Evolutionary conservation across 2,329 filamentous ascomycete species (phyloP).

Genomic region (Aspergillus tamarii): DNA sequence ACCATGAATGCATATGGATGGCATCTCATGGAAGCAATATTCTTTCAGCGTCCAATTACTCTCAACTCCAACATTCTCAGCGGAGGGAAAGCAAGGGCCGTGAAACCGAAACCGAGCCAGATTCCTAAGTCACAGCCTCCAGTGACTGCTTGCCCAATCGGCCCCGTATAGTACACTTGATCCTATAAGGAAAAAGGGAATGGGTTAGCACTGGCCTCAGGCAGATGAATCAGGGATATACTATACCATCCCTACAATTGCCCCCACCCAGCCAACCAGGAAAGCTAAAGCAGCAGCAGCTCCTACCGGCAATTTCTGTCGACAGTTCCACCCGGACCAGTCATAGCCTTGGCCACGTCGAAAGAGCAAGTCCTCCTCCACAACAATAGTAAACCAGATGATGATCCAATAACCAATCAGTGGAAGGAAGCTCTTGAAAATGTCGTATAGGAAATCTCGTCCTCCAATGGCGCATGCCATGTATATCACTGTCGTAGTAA

Average conservation of each 20-base stretch:
- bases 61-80: slow-evolving; percentile 39
- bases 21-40: not conserved
- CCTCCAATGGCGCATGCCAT: slow-evolving; percentile 49
- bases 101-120: slow-evolving; percentile 41
- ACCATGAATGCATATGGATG: not conserved
- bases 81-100: slow-evolving; percentile 38
- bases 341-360: slow-evolving; percentile 41
- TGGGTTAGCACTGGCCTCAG: slow-evolving; percentile 7
- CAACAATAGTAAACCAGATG: slow-evolving; percentile 46
- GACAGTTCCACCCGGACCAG: slow-evolving; percentile 47
- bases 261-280: slow-evolving; percentile 44
- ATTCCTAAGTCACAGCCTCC: slow-evolving; percentile 42
- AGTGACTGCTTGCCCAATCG: slow-evolving; percentile 35
- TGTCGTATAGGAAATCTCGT: slow-evolving; percentile 46
- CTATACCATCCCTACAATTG: slow-evolving; percentile 45
- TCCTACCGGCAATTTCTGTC: slow-evolving; percentile 43
- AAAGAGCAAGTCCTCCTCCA: slow-evolving; percentile 50
- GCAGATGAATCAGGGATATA: not conserved
- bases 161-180: slow-evolving; percentile 45
- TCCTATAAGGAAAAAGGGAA: slow-evolving; percentile 23
- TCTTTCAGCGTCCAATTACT: slow-evolving; percentile 32
- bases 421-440: slow-evolving; percentile 51
- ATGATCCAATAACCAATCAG: slow-evolving; percentile 53
- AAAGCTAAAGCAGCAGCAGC: slow-evolving; percentile 44
- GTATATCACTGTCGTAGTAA: slow-evolving; percentile 46